Evolutionary conservation across 2,329 filamentous ascomycete species (phyloP), one percentile per base, ranked within the genome.

Genomic region (Apiospora marii): DNA sequence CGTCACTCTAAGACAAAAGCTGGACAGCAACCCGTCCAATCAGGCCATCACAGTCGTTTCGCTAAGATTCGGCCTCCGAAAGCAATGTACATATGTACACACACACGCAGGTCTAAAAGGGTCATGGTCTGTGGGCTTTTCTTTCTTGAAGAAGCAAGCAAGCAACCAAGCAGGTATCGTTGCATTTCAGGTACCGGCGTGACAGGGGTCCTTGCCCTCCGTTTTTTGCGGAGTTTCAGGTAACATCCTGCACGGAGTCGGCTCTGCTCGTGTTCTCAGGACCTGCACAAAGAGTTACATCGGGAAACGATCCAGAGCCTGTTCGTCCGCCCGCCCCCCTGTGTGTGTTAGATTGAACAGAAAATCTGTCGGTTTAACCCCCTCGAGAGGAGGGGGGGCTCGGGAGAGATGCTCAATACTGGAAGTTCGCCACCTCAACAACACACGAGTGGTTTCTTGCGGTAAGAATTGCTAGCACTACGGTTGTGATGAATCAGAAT

Each of bases 191-290:
- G 58, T 41, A 64, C 58, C 58, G 58, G 34, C 34, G 19, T 13
- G 34, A 3, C 58, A 41, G 58, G 58, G 58, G 58, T 64, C 34
- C 58, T 61, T 61, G 19, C 53, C 53, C 30, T 64, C 58, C 58
- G 22, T 64, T 61, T 64, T 58, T 37, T 64, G 58, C 58, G 58
- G 58, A 64, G 58, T 64, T 64, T 64, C 58, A 64, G 58, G 58
- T 64, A 41, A 64, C 58, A 41, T 64, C 58, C 58, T 41, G 22
- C 30, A 64, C 58, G 58, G 58, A 64, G 58, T 41, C 34, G 19
- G 34, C 58, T 37, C 58, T 64, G 34, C 58, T 64, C 58, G 58
- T 64, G 34, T 64, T 64, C 58, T 41, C 58, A 64, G 34, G 34
- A 41, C 58, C 58, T 64, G 58, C 58, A 64, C 34, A n/a, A 34